Conservation (phyloP, 2,329 filamentous ascomycete species). For the Fonsecaea pedrosoi region DNA sequence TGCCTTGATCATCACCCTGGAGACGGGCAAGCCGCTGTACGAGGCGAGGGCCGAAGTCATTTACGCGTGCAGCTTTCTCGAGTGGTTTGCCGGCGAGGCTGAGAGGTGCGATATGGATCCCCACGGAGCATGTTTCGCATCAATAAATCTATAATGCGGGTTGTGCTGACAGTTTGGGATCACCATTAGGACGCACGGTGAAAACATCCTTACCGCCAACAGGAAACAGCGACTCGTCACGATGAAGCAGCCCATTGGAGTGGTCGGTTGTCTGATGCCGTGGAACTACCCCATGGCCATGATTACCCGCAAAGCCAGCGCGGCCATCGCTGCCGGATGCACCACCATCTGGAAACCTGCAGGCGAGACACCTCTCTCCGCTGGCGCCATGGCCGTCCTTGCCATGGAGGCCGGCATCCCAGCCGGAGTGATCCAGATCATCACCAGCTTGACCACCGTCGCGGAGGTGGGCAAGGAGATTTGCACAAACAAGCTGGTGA, state of each 20-base stretch:
- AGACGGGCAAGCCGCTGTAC: slow-evolving; percentile 55
- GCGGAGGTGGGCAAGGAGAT: slow-evolving; percentile 13
- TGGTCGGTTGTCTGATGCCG: slow-evolving; percentile 81
- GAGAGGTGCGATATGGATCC: slow-evolving; percentile 29
- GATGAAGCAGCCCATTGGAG: slow-evolving; percentile 81
- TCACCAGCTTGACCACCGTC: slow-evolving; percentile 47
- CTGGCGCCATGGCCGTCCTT: slow-evolving; percentile 42
- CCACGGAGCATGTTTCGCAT: too few relatives aligned
- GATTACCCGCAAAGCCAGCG: slow-evolving; percentile 56
- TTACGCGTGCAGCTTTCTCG: slow-evolving; percentile 56
- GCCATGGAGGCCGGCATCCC: slow-evolving; percentile 45
- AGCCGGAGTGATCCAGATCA: slow-evolving; percentile 43
- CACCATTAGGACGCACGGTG: slow-evolving; percentile 41
- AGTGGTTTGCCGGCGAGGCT: slow-evolving; percentile 61
- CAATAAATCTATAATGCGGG: too few relatives aligned
- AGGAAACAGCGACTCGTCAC: slow-evolving; percentile 77
- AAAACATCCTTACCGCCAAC: slow-evolving; percentile 64
- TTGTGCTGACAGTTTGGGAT: not conserved
- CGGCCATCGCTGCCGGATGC: slow-evolving; percentile 49
- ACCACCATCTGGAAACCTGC: slow-evolving; percentile 48
- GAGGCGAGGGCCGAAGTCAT: slow-evolving; percentile 57
- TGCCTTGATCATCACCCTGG: slow-evolving; percentile 16
- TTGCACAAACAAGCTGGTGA: slow-evolving; percentile 30
- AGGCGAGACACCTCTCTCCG: slow-evolving; percentile 45
- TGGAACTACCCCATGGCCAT: slow-evolving; percentile 87